phyloP scores from a whole-genome alignment of 495 filamentous ascomycete species.

The Hypoxylon crocopeplum region DNA sequence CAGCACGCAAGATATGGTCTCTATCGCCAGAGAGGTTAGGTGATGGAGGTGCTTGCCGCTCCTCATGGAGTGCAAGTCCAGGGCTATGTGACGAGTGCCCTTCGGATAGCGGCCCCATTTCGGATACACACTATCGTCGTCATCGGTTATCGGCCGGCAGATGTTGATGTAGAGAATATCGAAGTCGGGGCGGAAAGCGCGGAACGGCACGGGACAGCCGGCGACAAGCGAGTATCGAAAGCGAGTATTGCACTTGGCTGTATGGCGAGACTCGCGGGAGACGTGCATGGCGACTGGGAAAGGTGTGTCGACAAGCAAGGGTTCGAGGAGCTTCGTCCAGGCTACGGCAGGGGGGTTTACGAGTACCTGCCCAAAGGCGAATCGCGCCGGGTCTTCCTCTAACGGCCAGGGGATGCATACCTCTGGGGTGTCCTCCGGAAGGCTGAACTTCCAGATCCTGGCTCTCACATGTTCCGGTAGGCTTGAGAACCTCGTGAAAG shows the following conservation, averaged over 20 bases:
- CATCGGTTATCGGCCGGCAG: conserved; percentile 7
- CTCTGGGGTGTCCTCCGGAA: conserved; percentile 27
- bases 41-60: conserved; percentile 10
- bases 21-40: conserved; percentile 2
- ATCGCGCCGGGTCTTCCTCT: conserved; percentile 1
- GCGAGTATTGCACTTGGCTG: conserved; percentile 22
- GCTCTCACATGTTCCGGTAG: conserved; percentile 21
- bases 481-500: conserved; percentile 11
- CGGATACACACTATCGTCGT: neutral
- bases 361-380: neutral
- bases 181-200: conserved; percentile 61
- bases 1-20: conserved; percentile 17
- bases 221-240: conserved; percentile 27
- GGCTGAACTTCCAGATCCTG: conserved; percentile 12
- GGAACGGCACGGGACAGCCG: conserved; percentile 54
- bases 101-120: conserved; percentile 6
- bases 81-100: conserved; percentile 10
- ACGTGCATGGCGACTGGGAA: conserved; percentile 39
- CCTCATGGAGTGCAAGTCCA: conserved; percentile 24
- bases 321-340: conserved; percentile 5
- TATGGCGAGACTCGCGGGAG: conserved; percentile 48
- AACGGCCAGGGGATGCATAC: conserved; percentile 35
- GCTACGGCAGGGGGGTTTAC: neutral
- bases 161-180: conserved; percentile 50
- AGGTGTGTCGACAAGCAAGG: conserved; percentile 27